Base-by-base conservation (phyloP, 345 rosid genomes). In the Lagerstroemia speciosa region DNA sequence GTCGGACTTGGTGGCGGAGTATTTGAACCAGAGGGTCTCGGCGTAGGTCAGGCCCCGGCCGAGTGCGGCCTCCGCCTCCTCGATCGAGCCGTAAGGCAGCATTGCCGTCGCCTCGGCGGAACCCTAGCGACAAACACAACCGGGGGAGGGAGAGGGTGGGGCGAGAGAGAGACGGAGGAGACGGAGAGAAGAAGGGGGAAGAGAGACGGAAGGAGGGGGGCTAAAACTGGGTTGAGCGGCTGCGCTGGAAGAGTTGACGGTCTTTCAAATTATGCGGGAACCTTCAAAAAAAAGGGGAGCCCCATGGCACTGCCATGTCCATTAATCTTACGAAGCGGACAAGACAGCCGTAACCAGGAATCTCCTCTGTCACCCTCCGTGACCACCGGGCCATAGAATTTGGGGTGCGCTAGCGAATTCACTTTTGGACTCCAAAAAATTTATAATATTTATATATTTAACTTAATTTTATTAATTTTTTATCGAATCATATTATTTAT, bases 1-100 rank as follows among this genome's bases (percentile, higher is more conserved):
- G 78, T 93, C 94, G 36, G 98, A 90, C 73, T 85, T 90, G 3
- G 71, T 65, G 12, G 86, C 93, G 32, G 98, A 87, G 89, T 93
- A 93, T 66, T 83, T 81, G 83, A 84, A 81, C 98, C 98, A 93
- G 6, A 84, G 41, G 2, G 87, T 82, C 84, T 93, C 98, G 1
- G 83, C 74, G 34, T 41, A 29, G 2, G 97, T 87, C n/a, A 93
- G 91, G 82, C 83, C 80, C 73, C 97, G 81, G 75, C 96, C 97
- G 2, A 93, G 74, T 22, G 87, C 85, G 50, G 78, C 71, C 9
- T 89, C 79, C 5, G 96, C 97, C 65, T 85, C 97, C 1, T 77
- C 80, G 58, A 84, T 38, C 46, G 90, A 77, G 45, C 73, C 48
- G 85, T 82, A 93, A 2, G 98, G 91, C 66, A 93, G 81, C 98